Conservation (phyloP, 495 filamentous ascomycete species). For the Trichodelitschia bisporula region DNA sequence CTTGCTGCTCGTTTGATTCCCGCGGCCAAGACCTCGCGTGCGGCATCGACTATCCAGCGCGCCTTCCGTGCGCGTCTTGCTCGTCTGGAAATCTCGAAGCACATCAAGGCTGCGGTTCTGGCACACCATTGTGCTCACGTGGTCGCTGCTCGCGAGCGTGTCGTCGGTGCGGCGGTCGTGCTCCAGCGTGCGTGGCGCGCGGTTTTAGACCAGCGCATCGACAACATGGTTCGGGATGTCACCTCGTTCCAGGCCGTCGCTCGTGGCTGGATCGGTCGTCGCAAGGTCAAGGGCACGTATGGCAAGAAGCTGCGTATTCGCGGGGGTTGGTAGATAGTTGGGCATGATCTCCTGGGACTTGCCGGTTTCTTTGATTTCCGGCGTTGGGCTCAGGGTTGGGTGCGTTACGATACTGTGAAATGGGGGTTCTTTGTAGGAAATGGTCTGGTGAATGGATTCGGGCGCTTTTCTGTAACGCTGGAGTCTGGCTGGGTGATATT, state of each 20-base stretch:
- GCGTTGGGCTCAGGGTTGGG: no score
- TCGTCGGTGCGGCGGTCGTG: slow-evolving; percentile 12
- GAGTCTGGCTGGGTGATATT: no score
- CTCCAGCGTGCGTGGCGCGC: slow-evolving; percentile 19
- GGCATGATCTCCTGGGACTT: no score
- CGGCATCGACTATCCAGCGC: slow-evolving; percentile 26
- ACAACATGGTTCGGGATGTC: slow-evolving; percentile 10
- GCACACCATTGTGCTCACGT: slow-evolving; percentile 15
- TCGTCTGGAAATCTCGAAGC: slow-evolving; percentile 1
- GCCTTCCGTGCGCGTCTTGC: slow-evolving; percentile 12
- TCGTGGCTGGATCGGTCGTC: slow-evolving; percentile 13
- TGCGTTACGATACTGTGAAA: no score
- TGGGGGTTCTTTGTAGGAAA: no score
- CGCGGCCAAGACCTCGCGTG: slow-evolving; percentile 23
- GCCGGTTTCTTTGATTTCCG: no score
- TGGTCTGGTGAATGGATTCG: no score
- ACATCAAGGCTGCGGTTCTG: slow-evolving; percentile 9
- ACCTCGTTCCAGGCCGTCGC: slow-evolving; percentile 15
- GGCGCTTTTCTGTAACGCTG: no score
- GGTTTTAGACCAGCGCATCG: slow-evolving; percentile 10
- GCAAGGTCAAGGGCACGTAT: no score
- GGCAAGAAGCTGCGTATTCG: no score
- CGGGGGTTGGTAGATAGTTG: no score
- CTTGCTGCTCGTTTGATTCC: slow-evolving; percentile 36
- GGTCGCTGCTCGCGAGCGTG: slow-evolving; percentile 9